Base-by-base conservation (phyloP, 139 green algal species). In the Desmodesmus armatus region DNA sequence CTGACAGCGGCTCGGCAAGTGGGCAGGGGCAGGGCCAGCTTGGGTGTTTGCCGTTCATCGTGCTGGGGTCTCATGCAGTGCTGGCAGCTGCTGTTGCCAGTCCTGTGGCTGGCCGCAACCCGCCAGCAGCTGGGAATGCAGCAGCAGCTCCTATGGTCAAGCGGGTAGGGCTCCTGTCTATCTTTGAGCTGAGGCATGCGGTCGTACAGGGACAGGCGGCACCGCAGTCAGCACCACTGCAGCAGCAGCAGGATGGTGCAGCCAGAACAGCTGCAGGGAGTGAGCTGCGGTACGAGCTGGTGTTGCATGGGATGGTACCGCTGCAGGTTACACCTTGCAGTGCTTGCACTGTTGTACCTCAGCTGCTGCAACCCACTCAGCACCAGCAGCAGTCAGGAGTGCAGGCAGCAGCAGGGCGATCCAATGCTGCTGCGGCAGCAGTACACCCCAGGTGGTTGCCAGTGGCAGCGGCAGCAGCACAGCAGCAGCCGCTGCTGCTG, bases 241-340 rank as follows among this genome's bases (percentile, higher is more conserved):
- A 78, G 65, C 79, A 76, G 79, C 65, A 78, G 79, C 43, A 84
- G 41, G 23, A 39, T 63, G 37, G 35, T 33, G 43, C 29, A n/a
- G 72, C 44, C 49, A 29, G 33, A 5, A 1, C 51, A 69, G 49
- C 47, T 31, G 31, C 33, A 27, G 21, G 21, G 31, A 51, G 49
- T 23, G 31, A 55, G n/a, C 23, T 82, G 53, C 13, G 35, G 39
- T 82, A 43, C n/a, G 53, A 82, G 4, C 33, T 82, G 23, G 7
- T 82, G 33, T 25, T 71, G 25, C 76, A 82, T 31, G 76, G 76
- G 21, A 62, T 82, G 76, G 29, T 44, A 3, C 76, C 76, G 5
- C 37, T 82, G 25, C 35, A 35, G 27, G 60, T 55, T 9, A 60
- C 37, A 55, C 55, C 76, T 13, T 35, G 37, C 1, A 67, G 76